A percentile compares a stretch with the other conserved stretches of the same genome.
phyloP scores from a whole-genome alignment of 2,329 filamentous ascomycete genomes.

The Ampelomyces quisqualis region DNA sequence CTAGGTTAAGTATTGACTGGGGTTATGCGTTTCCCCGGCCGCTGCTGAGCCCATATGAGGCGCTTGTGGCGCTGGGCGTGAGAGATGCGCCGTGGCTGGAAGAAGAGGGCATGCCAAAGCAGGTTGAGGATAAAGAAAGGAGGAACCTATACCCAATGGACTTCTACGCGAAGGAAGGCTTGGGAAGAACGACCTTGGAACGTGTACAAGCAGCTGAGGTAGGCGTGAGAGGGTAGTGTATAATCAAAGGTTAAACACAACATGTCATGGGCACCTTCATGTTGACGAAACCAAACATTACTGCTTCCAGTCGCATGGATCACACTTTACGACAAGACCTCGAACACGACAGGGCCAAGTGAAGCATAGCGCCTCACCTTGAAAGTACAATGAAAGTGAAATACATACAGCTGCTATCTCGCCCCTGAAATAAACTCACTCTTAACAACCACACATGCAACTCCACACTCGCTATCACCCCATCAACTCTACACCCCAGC shows the following conservation, averaged over 20 bases:
- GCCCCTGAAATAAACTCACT: no score
- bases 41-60: slow-evolving; percentile 90
- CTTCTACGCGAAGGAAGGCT: slow-evolving; percentile 88
- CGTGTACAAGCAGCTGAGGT: slow-evolving; percentile 30
- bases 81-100: slow-evolving; percentile 69
- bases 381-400: no score
- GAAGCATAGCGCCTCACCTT: no score
- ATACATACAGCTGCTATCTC: no score
- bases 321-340: no score
- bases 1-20: slow-evolving; percentile 97
- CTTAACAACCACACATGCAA: no score
- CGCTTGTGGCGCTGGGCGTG: slow-evolving; percentile 81
- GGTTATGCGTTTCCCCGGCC: slow-evolving; percentile 92
- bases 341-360: no score
- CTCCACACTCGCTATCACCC: no score
- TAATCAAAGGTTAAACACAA: no score
- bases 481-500: no score
- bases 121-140: slow-evolving; percentile 45
- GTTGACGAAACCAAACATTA: background rate
- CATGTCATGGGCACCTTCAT: background rate
- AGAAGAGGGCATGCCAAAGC: slow-evolving; percentile 36
- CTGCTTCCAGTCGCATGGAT: background rate
- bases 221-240: slow-evolving; percentile 3
- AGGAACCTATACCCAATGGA: slow-evolving; percentile 90
- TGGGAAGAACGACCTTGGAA: slow-evolving; percentile 69